A percentile compares a stretch with the other conserved stretches of the same genome.
Conservation (phyloP, 1,284 basidiomycete genomes). For the Ganoderma boninense region DNA sequence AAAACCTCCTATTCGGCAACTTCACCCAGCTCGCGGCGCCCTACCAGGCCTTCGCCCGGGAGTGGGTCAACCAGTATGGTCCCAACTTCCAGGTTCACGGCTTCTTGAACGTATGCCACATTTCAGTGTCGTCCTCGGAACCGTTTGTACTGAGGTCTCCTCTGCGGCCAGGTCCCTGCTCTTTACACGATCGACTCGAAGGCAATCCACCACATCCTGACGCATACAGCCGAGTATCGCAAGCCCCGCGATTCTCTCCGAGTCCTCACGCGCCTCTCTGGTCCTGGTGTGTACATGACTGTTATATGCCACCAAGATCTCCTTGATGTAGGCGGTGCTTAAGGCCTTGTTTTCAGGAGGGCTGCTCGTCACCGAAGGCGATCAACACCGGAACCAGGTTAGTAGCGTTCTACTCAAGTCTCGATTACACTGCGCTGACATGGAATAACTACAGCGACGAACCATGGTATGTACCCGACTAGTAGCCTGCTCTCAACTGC, state of each 20-base stretch:
- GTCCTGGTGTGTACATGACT: conserved; percentile 5
- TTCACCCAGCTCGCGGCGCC: conserved; percentile 50
- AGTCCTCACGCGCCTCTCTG: conserved; percentile 26
- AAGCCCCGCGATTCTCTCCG: conserved; percentile 38
- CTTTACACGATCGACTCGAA: conserved; percentile 51
- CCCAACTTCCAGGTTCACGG: conserved; percentile 54
- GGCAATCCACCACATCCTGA: conserved; percentile 48
- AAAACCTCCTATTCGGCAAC: conserved; percentile 63
- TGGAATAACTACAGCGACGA: neutral
- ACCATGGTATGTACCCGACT: neutral
- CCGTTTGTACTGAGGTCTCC: neutral
- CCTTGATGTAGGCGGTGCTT: neutral
- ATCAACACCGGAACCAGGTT: conserved; percentile 27
- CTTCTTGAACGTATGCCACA: conserved; percentile 53
- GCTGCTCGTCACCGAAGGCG: conserved; percentile 18
- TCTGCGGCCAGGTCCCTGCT: conserved; percentile 43
- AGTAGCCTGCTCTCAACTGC: too few relatives aligned
- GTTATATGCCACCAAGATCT: neutral
- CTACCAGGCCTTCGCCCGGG: conserved; percentile 51
- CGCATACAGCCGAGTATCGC: conserved; percentile 42
- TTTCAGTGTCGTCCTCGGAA: neutral
- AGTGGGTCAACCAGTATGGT: conserved; percentile 68
- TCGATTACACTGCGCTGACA: neutral
- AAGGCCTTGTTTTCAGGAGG: conserved; percentile 3
- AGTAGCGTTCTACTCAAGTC: neutral